Evolutionary conservation across 768 basidiomycete genomes (phyloP), one percentile per base, ranked within the genome.

Genomic region (Tulasnella sp.): DNA sequence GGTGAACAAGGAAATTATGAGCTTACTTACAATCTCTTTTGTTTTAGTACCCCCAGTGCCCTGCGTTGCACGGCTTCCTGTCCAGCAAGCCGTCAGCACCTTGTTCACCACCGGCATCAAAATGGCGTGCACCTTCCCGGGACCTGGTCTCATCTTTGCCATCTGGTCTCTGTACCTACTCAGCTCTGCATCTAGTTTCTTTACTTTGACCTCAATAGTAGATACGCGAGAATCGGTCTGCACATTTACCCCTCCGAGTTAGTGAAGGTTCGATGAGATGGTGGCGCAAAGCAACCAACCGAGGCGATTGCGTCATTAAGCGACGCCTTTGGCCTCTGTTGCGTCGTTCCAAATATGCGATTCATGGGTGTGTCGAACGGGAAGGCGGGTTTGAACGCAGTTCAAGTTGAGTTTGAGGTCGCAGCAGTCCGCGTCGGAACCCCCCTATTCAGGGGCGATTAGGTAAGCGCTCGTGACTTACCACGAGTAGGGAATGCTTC

Each of bases 171-270:
- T 95, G 86, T 97, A 98, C 49, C 93, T 87, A 69, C 86, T 86
- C 25, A 99, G 88, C 82, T 99, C 97, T 6, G 91, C 96, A 81
- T 99, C 96, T 37, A 99, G 88, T 83, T 99, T 99, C 85, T 91
- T 92, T 80, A 99, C 86, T 86, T 99, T 99, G 82, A 98, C 96
- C 82, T 99, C 96, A 78, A 97, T 93, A 15, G 92, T 90, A 36
- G 90, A 90, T 82, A 94, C 87, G 73, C 96, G 90, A 0, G 88
- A 83, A 82, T 98, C 96, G 82, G 95, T 97, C 96, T 97, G 78
- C 67, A 31, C n/a, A 7, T 49, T 45, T 34, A 4, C 12, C 72
- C 25, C 34, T 22, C 67, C 36, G 39, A 0, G 74, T 37, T 72
- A 58, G 69, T 76, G 74, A 31, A 9, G 64, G 67, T 37, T 49